Conservation (phyloP, 75 land plant species). For the Isoetes taiwanensis region DNA sequence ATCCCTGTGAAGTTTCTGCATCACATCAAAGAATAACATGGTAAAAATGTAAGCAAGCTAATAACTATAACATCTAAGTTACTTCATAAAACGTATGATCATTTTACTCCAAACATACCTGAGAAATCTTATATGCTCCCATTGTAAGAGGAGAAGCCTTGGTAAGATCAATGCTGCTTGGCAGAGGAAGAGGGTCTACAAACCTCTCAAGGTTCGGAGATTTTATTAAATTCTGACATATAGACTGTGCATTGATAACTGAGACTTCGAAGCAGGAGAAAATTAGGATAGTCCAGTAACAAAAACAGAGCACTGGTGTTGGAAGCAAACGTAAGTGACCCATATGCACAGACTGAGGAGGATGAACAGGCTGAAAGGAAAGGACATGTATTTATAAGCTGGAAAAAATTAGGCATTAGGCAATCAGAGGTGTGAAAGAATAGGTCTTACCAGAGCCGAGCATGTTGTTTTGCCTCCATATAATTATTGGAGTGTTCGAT, state of each 20-base stretch:
- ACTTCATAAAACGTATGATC: background rate
- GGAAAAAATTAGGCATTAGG: no score
- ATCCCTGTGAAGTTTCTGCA: constrained; percentile 14
- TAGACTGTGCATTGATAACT: background rate
- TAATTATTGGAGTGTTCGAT: no score
- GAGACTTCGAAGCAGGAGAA: background rate
- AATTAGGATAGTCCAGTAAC: background rate
- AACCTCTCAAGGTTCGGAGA: constrained; percentile 5
- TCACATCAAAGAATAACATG: background rate
- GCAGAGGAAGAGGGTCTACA: background rate
- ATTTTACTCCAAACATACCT: background rate
- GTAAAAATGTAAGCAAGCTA: background rate
- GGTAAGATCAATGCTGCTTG: background rate
- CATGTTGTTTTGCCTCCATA: no score
- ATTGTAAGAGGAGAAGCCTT: background rate
- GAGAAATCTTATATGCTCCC: background rate
- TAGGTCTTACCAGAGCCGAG: no score
- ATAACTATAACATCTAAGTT: background rate
- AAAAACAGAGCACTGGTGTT: background rate
- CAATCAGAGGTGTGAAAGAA: no score
- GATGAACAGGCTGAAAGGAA: background rate
- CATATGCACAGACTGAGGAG: background rate
- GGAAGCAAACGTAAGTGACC: background rate
- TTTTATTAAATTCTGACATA: background rate
- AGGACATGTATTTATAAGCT: no score